These are phyloP conservation scores for Saturnispora galanensis DNA, from an alignment of 805 yeast genomes.

Conservation along the genomic window DNA sequence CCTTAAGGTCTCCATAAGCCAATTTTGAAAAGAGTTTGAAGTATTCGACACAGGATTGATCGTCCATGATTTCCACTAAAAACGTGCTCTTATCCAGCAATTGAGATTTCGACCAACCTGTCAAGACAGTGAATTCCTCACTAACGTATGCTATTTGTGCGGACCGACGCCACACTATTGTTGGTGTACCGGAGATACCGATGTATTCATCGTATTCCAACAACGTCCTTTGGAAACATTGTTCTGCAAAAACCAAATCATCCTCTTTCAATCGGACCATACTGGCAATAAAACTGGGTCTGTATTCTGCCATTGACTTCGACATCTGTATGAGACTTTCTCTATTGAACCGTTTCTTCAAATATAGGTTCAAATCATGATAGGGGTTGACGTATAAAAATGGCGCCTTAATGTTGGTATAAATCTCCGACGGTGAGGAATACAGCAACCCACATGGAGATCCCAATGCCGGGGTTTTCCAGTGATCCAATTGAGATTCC, in stretches of 20 bases:
- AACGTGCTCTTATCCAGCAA: constrained; percentile 59
- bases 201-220: constrained; percentile 83
- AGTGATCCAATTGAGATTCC: background rate
- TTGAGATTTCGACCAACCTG: constrained; percentile 80
- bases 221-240: constrained; percentile 87
- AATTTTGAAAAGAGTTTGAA: constrained; percentile 76
- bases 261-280: constrained; percentile 82
- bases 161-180: constrained; percentile 90
- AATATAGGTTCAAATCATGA: constrained; percentile 67
- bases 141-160: constrained; percentile 94
- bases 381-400: constrained; percentile 88
- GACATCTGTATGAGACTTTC: constrained; percentile 65
- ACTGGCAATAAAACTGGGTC: constrained; percentile 91
- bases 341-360: constrained; percentile 60
- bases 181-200: constrained; percentile 82
- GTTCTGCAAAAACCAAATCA: constrained; percentile 91
- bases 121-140: constrained; percentile 81
- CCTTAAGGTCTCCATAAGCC: constrained; percentile 85
- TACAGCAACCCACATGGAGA: constrained; percentile 33
- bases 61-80: constrained; percentile 79
- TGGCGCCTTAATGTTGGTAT: constrained; percentile 63
- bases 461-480: background rate
- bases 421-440: constrained; percentile 69
- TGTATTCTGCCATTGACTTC: constrained; percentile 75
- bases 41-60: constrained; percentile 75